phyloP scores from a whole-genome alignment of 495 filamentous ascomycete species.

The Aspergillus panamensis region DNA sequence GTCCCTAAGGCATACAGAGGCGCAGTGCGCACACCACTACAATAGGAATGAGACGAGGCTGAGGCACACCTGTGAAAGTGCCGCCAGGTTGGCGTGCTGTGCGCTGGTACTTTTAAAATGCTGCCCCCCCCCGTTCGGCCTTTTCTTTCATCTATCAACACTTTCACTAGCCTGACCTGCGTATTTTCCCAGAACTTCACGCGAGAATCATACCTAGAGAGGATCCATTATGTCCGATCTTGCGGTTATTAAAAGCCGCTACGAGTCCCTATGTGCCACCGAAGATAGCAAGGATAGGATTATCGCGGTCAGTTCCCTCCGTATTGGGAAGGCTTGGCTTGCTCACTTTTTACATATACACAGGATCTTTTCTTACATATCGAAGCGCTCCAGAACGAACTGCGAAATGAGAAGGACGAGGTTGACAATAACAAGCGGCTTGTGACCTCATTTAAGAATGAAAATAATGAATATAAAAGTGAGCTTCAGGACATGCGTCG shows the following conservation, averaged over 20 bases:
- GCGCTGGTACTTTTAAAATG: neutral
- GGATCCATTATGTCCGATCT: neutral
- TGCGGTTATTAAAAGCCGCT: neutral
- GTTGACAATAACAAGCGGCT: constrained; percentile 6
- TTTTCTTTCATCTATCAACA: neutral
- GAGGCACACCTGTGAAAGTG: neutral
- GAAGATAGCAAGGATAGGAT: constrained; percentile 13
- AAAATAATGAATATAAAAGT: neutral
- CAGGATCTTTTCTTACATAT: constrained; percentile 18
- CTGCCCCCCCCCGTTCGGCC: neutral
- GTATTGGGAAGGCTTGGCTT: too few relatives aligned
- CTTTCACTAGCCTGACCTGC: neutral
- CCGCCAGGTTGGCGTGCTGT: neutral
- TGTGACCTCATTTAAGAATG: constrained; percentile 2
- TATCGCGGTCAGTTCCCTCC: constrained; percentile 1
- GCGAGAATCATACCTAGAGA: neutral
- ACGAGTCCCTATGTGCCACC: neutral
- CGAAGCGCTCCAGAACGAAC: constrained; percentile 10
- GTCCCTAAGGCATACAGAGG: neutral
- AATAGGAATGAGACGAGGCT: neutral
- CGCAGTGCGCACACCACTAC: neutral
- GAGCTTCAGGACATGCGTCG: constrained; percentile 14
- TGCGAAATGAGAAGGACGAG: constrained; percentile 12
- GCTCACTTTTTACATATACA: neutral
- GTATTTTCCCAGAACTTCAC: neutral